phyloP scores from a whole-genome alignment of 2,329 filamentous ascomycete genomes.

The Diaporthe aspalathi region DNA sequence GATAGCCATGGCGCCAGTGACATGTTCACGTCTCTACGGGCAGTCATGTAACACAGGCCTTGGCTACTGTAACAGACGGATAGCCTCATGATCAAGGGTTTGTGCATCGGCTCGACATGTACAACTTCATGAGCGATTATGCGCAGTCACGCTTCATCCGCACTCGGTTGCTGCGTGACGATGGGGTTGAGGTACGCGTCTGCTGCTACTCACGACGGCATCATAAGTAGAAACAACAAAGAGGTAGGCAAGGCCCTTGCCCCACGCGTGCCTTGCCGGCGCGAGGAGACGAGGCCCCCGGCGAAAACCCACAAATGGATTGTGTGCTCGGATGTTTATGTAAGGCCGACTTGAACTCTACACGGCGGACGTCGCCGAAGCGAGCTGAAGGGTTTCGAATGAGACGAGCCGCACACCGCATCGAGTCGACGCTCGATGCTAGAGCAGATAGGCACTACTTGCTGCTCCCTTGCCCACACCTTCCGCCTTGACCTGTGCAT shows the following conservation, averaged over 20 bases:
- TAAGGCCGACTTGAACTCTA: no score
- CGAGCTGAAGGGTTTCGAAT: no score
- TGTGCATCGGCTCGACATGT: not conserved
- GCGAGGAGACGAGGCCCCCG: not conserved
- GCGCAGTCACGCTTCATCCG: not conserved
- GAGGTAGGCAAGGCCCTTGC: not conserved
- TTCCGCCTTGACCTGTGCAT: not conserved
- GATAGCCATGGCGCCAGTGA: not conserved
- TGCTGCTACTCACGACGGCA: not conserved
- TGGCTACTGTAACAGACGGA: not conserved
- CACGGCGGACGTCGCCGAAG: no score
- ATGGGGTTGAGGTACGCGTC: not conserved
- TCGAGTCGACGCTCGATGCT: no score
- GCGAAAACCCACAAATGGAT: no score
- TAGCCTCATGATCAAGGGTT: not conserved
- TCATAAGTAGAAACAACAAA: no score
- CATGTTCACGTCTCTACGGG: not conserved
- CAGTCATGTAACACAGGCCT: not conserved
- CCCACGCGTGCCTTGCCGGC: not conserved
- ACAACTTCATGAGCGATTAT: not conserved
- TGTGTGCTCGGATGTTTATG: no score
- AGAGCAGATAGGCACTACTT: constrained; percentile 9
- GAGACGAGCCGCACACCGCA: no score
- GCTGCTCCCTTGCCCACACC: not conserved
- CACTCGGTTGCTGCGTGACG: not conserved